These are phyloP conservation scores for Coemansia sp. DNA, from an alignment of 192 early-diverging fungal species.

Conservation along the genomic window DNA sequence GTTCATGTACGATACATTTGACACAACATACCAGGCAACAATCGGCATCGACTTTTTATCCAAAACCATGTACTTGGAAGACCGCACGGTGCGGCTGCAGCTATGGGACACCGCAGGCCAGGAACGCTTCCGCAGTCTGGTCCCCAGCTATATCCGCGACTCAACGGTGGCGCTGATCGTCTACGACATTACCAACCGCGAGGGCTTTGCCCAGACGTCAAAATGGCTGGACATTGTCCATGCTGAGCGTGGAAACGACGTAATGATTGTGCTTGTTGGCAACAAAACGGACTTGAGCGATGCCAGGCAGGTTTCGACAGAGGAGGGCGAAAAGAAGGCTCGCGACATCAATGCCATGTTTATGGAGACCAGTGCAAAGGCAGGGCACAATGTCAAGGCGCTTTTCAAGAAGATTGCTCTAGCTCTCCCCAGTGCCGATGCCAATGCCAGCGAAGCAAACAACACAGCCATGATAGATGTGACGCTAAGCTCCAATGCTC, in stretches of 20 bases:
- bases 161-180: constrained; percentile 97
- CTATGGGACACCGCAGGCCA: constrained; percentile 99
- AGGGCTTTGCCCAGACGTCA: constrained; percentile 92
- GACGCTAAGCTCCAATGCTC: constrained; percentile 50
- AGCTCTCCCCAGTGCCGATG: constrained; percentile 73
- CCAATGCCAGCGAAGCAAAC: constrained; percentile 57
- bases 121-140: constrained; percentile 96
- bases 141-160: constrained; percentile 98
- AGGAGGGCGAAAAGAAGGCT: constrained; percentile 97
- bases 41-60: constrained; percentile 99
- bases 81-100: constrained; percentile 95
- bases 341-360: constrained; percentile 97
- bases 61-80: constrained; percentile 99
- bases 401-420: constrained; percentile 97
- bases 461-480: constrained; percentile 56
- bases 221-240: constrained; percentile 99
- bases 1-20: constrained; percentile 99
- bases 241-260: constrained; percentile 95
- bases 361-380: constrained; percentile 99
- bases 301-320: constrained; percentile 89
- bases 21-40: constrained; percentile 96
- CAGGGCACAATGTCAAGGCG: constrained; percentile 97
- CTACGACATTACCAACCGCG: constrained; percentile 96
- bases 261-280: constrained; percentile 96
- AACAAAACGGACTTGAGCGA: constrained; percentile 99